Base-by-base conservation (phyloP, 441 rosid genomes). In the Adansonia madagascariensis region DNA sequence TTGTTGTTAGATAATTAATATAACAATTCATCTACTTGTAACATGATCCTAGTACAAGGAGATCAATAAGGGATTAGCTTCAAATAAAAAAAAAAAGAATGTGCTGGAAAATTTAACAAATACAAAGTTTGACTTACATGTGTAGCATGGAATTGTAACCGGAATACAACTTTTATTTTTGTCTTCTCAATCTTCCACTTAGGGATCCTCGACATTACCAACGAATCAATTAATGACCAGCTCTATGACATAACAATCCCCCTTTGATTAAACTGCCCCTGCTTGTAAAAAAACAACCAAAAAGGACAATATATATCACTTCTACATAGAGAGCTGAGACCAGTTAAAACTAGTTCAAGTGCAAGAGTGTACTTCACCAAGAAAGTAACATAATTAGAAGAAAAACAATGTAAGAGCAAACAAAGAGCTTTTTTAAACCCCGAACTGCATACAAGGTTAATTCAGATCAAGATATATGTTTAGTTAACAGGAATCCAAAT, bases 171-270 rank as follows among this genome's bases (percentile, higher is more conserved):
- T 89, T 97, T 97, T 39, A 89, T 92, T 92, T 97, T 97, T 39
- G 97, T 91, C 89, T 94, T 97, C 92, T 97, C 99, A 60, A 89
- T 80, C 89, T 90, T 94, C 99, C 98, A 94, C 90, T 86, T 94
- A 9, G 93, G 73, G 63, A 86, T 75, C 86, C 97, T 92, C 78
- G 98, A 97, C 99, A 97, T 97, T 79, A 66, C 88, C 81, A 76
- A 57, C 77, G 71, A 65, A 71, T 80, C 78, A 86, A 78, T 73
- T 78, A 74, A 80, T 85, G 77, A 78, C 85, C 82, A 74, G 81
- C 87, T 82, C 82, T 83, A 82, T 75, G 64, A 80, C 78, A 79
- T 71, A 79, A 69, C 55, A 82, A 43, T 53, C 79, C 71, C 79
- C 62, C 59, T 73, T 61, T 18, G 65, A 77, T 80, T 60, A 46